phyloP scores from a whole-genome alignment of 139 green algal species.

The Asterochloris sp. region DNA sequence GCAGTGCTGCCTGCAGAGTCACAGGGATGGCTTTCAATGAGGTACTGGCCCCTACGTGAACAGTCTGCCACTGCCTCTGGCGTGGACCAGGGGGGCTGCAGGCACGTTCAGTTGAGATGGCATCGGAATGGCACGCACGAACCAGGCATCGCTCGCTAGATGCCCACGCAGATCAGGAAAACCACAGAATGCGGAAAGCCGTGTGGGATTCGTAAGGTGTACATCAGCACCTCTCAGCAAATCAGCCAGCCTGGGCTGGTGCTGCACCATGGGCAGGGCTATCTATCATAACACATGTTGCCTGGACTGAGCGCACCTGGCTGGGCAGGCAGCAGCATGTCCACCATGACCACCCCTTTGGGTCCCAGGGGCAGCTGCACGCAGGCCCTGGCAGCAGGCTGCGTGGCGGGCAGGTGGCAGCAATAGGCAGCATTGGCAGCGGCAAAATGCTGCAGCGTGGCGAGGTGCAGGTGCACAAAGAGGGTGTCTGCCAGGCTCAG shows the following conservation, averaged over 20 bases:
- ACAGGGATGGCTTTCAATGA: background rate
- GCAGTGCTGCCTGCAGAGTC: background rate
- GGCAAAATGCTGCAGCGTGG: conserved; percentile 87
- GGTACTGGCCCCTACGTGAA: background rate
- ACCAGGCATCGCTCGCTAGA: background rate
- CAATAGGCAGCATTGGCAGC: conserved; percentile 83
- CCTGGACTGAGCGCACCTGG: too few species aligned
- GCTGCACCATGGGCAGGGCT: too few species aligned
- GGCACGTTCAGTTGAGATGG: background rate
- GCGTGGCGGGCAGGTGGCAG: conserved; percentile 54
- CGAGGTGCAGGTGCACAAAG: conserved; percentile 86
- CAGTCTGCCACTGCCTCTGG: too few species aligned
- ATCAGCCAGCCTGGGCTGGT: too few species aligned
- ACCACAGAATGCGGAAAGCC: background rate
- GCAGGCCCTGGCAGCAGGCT: conserved; percentile 79
- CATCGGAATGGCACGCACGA: background rate
- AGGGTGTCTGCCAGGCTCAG: conserved; percentile 50
- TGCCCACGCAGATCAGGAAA: background rate
- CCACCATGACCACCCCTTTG: conserved; percentile 40
- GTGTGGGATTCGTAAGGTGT: background rate
- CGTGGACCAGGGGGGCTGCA: too few species aligned
- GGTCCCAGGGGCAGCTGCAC: conserved; percentile 65
- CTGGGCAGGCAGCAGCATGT: conserved; percentile 32
- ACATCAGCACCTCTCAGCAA: too few species aligned
- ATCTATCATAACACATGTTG: background rate